phyloP scores from a whole-genome alignment of 345 rosid species.

The Arabis alpina region DNA sequence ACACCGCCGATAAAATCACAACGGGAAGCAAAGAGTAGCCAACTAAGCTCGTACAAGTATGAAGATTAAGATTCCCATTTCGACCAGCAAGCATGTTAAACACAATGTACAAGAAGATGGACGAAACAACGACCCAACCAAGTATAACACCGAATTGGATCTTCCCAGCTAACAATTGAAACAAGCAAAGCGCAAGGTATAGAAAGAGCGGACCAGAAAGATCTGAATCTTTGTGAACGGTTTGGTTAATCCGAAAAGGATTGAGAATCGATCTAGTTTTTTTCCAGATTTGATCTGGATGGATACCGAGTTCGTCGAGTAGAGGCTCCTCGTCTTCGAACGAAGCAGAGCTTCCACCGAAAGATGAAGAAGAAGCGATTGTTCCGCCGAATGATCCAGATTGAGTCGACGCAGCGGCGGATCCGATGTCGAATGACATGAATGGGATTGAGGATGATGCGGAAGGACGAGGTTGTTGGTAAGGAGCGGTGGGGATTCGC shows the following conservation, averaged over 20 bases:
- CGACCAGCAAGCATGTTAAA: slow-evolving; percentile 96
- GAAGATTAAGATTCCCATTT: slow-evolving; percentile 81
- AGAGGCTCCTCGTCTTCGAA: slow-evolving; percentile 93
- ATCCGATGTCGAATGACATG: slow-evolving; percentile 91
- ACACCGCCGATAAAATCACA: slow-evolving; percentile 74
- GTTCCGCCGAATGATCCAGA: slow-evolving; percentile 63
- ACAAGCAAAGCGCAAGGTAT: slow-evolving; percentile 77
- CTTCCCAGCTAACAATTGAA: slow-evolving; percentile 89
- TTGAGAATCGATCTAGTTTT: slow-evolving; percentile 85
- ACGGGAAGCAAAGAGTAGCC: slow-evolving; percentile 87
- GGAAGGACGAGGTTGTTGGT: slow-evolving; percentile 75
- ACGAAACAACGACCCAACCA: slow-evolving; percentile 95
- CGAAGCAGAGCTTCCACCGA: slow-evolving; percentile 44
- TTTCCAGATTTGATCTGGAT: slow-evolving; percentile 95
- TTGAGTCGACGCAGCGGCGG: slow-evolving; percentile 62
- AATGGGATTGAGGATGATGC: slow-evolving; percentile 68
- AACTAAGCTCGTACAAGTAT: slow-evolving; percentile 86
- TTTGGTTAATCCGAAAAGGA: slow-evolving; percentile 70
- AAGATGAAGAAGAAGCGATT: slow-evolving; percentile 48
- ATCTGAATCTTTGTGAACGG: slow-evolving; percentile 79
- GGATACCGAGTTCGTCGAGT: slow-evolving; percentile 96
- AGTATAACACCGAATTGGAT: slow-evolving; percentile 90
- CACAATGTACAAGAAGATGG: slow-evolving; percentile 81
- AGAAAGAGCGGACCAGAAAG: slow-evolving; percentile 86
- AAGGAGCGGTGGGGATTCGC: slow-evolving; percentile 72